phyloP scores from a whole-genome alignment of 495 filamentous ascomycete species.

The Hyaloscypha hepaticicola region DNA sequence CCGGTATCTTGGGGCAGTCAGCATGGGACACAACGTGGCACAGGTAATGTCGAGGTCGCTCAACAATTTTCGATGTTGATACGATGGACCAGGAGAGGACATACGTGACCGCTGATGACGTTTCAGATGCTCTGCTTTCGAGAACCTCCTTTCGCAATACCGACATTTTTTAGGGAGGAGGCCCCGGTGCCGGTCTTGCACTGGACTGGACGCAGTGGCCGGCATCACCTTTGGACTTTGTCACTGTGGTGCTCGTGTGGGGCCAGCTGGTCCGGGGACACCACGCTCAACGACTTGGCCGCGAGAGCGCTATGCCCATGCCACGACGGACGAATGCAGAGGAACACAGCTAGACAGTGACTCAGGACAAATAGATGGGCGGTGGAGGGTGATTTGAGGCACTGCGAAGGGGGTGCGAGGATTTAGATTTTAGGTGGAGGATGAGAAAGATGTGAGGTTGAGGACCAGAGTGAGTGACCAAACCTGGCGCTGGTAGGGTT shows the following conservation, averaged over 20 bases:
- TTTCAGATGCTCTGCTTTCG: conserved; percentile 56
- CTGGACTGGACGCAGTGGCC: conserved; percentile 18
- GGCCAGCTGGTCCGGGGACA: conserved; percentile 8
- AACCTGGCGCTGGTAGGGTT: background rate
- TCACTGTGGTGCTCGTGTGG: conserved; percentile 13
- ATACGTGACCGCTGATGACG: conserved; percentile 54
- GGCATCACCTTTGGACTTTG: conserved; percentile 13
- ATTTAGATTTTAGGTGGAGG: background rate
- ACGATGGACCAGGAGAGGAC: background rate
- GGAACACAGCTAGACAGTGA: background rate
- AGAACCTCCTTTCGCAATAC: conserved; percentile 52
- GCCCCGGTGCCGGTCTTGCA: conserved; percentile 13
- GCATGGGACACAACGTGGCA: background rate
- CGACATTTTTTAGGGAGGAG: conserved; percentile 48
- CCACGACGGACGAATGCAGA: background rate
- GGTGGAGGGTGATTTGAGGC: background rate
- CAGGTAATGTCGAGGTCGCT: background rate
- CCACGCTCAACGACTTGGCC: background rate
- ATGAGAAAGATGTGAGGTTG: background rate
- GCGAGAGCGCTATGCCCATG: background rate
- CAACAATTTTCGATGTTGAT: background rate
- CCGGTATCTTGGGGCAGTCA: conserved; percentile 44
- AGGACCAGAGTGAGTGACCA: background rate
- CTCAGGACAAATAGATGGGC: background rate
- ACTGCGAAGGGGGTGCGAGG: background rate